Evolutionary conservation across 306 rosid genomes (phyloP).

Genomic region (Prosopis cineraria): DNA sequence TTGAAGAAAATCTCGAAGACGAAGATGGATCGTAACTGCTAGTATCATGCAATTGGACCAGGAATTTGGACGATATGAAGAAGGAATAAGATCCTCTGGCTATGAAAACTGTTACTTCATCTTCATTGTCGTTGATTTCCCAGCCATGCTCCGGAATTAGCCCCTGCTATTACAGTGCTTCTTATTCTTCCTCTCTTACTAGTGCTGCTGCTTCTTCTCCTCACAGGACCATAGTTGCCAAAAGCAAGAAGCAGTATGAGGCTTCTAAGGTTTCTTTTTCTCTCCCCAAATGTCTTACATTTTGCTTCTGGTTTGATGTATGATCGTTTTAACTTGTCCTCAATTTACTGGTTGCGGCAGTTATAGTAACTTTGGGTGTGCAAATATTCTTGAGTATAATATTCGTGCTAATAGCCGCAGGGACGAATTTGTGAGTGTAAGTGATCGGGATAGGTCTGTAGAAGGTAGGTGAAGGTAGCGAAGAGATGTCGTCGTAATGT

Average conservation of each 20-base stretch:
- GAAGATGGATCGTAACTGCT: neutral
- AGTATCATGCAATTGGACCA: neutral
- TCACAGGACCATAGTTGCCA: slow-evolving; percentile 31
- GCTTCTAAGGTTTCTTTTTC: slow-evolving; percentile 22
- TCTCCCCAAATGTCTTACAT: neutral
- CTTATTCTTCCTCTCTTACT: slow-evolving; percentile 4
- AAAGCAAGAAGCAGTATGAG: slow-evolving; percentile 38
- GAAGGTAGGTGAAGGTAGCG: too few species aligned
- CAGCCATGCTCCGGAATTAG: neutral
- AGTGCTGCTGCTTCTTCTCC: neutral
- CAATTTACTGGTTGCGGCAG: neutral
- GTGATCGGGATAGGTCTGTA: neutral
- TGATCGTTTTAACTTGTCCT: neutral
- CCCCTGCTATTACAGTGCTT: slow-evolving; percentile 4
- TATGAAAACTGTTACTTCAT: slow-evolving; percentile 40
- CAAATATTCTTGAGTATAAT: neutral
- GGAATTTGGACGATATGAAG: slow-evolving; percentile 14
- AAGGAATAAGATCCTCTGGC: slow-evolving; percentile 11
- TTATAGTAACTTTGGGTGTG: neutral
- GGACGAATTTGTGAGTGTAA: neutral
- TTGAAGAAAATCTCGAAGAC: neutral
- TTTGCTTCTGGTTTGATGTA: neutral
- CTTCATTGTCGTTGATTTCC: neutral
- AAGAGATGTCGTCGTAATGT: neutral
- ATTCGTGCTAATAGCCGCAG: neutral